Base-by-base conservation (phyloP, 139 green algal genomes). In the Coelastrella sp. region DNA sequence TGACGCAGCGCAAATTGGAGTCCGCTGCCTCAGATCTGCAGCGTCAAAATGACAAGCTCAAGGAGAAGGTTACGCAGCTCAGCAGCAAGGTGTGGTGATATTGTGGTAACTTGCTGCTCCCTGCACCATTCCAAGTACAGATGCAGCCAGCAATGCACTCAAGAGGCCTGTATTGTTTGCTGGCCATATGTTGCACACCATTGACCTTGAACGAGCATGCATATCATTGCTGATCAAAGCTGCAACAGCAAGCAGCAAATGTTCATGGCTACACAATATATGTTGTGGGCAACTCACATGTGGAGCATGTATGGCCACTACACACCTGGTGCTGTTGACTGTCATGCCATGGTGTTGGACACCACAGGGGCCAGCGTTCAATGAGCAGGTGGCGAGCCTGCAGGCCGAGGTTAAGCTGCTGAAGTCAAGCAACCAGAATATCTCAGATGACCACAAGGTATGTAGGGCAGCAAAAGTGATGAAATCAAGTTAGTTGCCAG, bases 1-100 rank as follows among this genome's bases (percentile, higher is more conserved):
- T 61, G 35, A 11, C 78, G 74, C 82, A 92, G 89, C 78, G 85
- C n/a, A 92, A 92, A 74, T 22, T 89, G 35, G 89, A 92, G 27
- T 73, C 82, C 6, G 27, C 68, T 27, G 61, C 82, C 7, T 61
- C 20, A 25, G 89, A 92, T 20, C 57, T 89, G 82, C 78, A 89
- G 89, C 72, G 89, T 19, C 60, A 86, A 8, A 79, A 86, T 57
- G 89, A 84, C 27, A 89, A 89, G 89, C 82, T 92, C 6, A 89
- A 89, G 74, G 89, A 89, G 59, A 83, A 89, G 35, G n/a, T 92
- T 17, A 25, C 59, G 15, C 59, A 70, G 25, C 68, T 68, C 7
- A 25, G 59, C 59, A 80, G 84, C 20, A 91, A 91, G 88, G 88
- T 88, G 74, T 57, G 74, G 7, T 15, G 14, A 12, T 15, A 4